Percentiles rank a stretch among this genome's conserved stretches.
Evolutionary conservation across 306 rosid species (phyloP).

Genomic region (Pterocarpus santalinus): DNA sequence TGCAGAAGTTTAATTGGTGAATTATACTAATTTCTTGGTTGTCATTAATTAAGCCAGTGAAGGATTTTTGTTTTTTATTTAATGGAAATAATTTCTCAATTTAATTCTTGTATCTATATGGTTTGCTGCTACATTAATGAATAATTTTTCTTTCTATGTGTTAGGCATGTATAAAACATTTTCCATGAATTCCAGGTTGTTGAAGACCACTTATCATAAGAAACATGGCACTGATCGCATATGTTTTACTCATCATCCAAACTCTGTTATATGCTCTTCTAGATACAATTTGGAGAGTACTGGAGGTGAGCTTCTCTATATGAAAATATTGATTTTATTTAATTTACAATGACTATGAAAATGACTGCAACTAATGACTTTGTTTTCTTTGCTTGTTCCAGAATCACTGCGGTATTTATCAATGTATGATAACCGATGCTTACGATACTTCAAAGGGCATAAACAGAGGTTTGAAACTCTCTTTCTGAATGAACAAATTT

Average conservation of each 20-base stretch:
- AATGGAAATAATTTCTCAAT: neutral
- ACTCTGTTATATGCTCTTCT: slow-evolving; percentile 94
- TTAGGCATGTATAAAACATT: slow-evolving; percentile 31
- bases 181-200: slow-evolving; percentile 66
- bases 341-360: slow-evolving; percentile 16
- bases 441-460: slow-evolving; percentile 97
- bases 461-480: slow-evolving; percentile 73
- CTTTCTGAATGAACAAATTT: neutral
- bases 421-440: slow-evolving; percentile 90
- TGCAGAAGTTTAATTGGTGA: slow-evolving; percentile 24
- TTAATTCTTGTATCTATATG: slow-evolving; percentile 12
- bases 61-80: neutral
- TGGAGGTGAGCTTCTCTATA: slow-evolving; percentile 67
- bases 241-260: slow-evolving; percentile 96
- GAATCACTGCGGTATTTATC: slow-evolving; percentile 93
- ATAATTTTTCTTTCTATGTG: neutral
- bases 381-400: slow-evolving; percentile 46
- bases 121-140: slow-evolving; percentile 32
- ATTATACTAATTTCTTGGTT: neutral
- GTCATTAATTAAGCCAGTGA: neutral
- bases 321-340: slow-evolving; percentile 23
- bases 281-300: slow-evolving; percentile 80
- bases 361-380: slow-evolving; percentile 37
- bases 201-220: slow-evolving; percentile 93
- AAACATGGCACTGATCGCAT: slow-evolving; percentile 91